Percentiles rank a stretch among this genome's conserved stretches.
These are phyloP conservation scores for Vaccinium darrowii DNA, from an alignment of 148 eudicot genomes.

Conservation along the genomic window DNA sequence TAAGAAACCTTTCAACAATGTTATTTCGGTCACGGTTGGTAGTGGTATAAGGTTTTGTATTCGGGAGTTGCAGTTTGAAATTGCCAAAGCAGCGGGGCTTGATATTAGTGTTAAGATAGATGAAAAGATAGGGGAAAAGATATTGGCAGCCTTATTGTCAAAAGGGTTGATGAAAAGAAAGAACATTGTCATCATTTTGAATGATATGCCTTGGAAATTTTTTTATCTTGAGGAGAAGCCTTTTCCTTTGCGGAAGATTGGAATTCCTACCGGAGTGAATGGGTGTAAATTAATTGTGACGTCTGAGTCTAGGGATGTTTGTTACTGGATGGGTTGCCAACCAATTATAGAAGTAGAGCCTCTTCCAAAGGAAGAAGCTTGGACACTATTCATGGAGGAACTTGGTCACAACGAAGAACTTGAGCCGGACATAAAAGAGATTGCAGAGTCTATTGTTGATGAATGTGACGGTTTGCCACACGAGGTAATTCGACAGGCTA, in stretches of 20 bases:
- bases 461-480: constrained; percentile 14
- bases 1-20: not conserved
- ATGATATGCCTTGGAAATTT: constrained; percentile 12
- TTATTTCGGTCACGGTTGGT: not conserved
- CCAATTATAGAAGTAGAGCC: not conserved
- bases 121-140: not conserved
- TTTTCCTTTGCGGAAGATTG: constrained; percentile 5
- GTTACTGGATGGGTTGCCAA: constrained; percentile 6
- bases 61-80: not conserved
- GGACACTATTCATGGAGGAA: not conserved
- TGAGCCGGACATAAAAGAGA: not conserved
- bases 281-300: constrained; percentile 6
- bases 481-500: constrained; percentile 10
- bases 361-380: constrained; percentile 12
- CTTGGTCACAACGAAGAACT: not conserved
- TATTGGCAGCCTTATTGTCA: not conserved
- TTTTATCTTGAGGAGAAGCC: too few species aligned
- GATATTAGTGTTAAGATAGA: not conserved
- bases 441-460: not conserved
- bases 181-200: constrained; percentile 11
- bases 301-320: not conserved
- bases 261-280: not conserved
- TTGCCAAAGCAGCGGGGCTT: not conserved
- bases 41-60: not conserved
- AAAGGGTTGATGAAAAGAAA: not conserved